Evolutionary conservation across 768 basidiomycete species (phyloP), one percentile per base, ranked within the genome.

Genomic region (Hysterangium stoloniferum): DNA sequence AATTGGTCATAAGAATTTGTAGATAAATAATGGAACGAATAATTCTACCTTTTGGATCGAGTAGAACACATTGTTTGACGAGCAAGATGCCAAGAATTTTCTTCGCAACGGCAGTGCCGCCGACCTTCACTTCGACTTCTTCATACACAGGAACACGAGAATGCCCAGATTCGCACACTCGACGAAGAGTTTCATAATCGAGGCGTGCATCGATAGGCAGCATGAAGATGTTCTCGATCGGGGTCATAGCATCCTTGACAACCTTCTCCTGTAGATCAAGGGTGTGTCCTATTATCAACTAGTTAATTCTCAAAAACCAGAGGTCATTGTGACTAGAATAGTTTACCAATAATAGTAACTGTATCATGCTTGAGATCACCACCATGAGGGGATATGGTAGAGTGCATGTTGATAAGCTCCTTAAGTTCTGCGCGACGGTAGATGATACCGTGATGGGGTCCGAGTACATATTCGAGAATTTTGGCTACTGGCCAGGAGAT

Each of bases 351-450:
- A 63, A 94, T 93, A 1, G 82, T 82, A 45, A 93, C 86, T 0
- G 91, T 94, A 61, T 94, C 91, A 1, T 69, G 77, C 59, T 88
- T 85, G 37, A 94, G 70, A 62, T 95, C 92, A 9, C 92, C 92
- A 11, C 89, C 90, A 52, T 82, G 83, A 4, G 60, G 63, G 4
- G 77, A 82, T 28, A 74, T 74, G 0, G 76, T 78, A 2, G 81
- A 82, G 56, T 95, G 92, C 78, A 94, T 80, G 1, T 89, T 88
- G 52, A 95, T 92, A 24, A 95, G 69, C 61, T 94, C 91, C 59
- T 93, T 91, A 25, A 95, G 73, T 61, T 95, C 87, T 52, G 76
- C 78, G 48, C 90, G 77, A 6, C 91, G 77, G 59, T 94, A 95
- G 43, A 94, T 90, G 61, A 94, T 90, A 20, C 92, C 92, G 60